phyloP scores from a whole-genome alignment of 805 yeast genomes.

The Sugiyamaella americana region DNA sequence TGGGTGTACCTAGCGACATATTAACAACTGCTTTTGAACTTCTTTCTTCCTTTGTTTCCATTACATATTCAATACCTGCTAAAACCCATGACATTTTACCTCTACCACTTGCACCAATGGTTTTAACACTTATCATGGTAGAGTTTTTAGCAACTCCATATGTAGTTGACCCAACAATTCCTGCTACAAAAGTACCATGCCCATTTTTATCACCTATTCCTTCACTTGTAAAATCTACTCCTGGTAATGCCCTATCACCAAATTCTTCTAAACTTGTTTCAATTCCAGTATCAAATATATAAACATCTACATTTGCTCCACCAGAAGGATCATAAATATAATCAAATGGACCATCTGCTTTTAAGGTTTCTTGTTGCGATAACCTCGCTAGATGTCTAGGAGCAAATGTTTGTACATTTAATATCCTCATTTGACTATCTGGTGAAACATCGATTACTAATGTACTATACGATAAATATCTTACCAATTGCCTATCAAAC shows the following conservation, averaged over 20 bases:
- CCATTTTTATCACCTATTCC: constrained; percentile 65
- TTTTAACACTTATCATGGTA: constrained; percentile 62
- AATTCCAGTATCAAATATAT: constrained; percentile 78
- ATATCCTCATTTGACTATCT: constrained; percentile 57
- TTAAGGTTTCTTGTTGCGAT: constrained; percentile 23
- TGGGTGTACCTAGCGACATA: constrained; percentile 27
- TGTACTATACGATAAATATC: constrained; percentile 16
- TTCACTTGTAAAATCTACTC: constrained; percentile 41
- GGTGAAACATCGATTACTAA: constrained; percentile 49
- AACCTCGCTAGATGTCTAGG: constrained; percentile 43
- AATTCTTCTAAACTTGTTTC: constrained; percentile 34
- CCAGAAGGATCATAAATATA: constrained; percentile 40
- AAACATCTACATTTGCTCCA: constrained; percentile 53
- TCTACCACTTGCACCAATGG: constrained; percentile 56
- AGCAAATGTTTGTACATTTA: constrained; percentile 43
- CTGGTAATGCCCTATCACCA: constrained; percentile 35
- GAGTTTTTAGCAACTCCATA: constrained; percentile 76
- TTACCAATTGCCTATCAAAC: constrained; percentile 16
- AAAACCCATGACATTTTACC: constrained; percentile 43
- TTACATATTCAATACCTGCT: constrained; percentile 32
- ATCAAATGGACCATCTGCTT: constrained; percentile 22
- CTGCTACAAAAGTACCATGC: constrained; percentile 91
- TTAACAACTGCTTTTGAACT: constrained; percentile 20
- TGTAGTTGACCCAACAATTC: constrained; percentile 65
- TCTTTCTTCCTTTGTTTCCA: constrained; percentile 14